Evolutionary conservation across 371 early-diverging fungal genomes (phyloP).

Genomic region (Apophysomyces elegans): DNA sequence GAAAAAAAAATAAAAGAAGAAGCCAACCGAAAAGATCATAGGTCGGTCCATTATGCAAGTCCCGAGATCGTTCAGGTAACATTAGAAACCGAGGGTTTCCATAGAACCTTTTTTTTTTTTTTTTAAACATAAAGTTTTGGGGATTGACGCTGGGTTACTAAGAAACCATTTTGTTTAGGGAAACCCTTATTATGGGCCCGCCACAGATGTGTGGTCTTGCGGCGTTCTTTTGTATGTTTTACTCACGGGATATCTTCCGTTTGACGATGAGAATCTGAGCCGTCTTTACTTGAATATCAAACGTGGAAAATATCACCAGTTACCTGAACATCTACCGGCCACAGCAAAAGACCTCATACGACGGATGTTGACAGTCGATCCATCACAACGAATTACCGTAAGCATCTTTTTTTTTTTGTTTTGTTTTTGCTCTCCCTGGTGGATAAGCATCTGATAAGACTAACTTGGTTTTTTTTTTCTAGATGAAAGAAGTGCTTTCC

Average conservation of each 20-base stretch:
- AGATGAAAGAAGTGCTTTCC: constrained; percentile 37
- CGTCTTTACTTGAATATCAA: constrained; percentile 68
- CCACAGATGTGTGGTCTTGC: constrained; percentile 76
- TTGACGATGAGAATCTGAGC: constrained; percentile 77
- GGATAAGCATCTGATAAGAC: neutral
- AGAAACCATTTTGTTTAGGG: constrained; percentile 64
- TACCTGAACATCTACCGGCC: constrained; percentile 66
- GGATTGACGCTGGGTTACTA: constrained; percentile 67
- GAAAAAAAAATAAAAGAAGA: constrained; percentile 48
- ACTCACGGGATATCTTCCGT: constrained; percentile 76
- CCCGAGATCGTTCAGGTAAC: constrained; percentile 87
- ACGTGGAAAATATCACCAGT: constrained; percentile 32
- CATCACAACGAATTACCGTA: constrained; percentile 46
- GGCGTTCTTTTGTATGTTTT: constrained; percentile 78
- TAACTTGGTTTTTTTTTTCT: constrained; percentile 2
- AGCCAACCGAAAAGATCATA: constrained; percentile 67
- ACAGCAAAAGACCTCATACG: constrained; percentile 60
- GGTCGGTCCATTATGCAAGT: constrained; percentile 89
- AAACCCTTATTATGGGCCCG: constrained; percentile 71
- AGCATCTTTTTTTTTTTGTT: constrained; percentile 4
- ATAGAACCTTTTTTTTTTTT: constrained; percentile 28
- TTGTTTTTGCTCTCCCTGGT: too few species aligned
- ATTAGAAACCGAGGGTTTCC: constrained; percentile 82
- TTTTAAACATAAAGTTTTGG: too few species aligned
- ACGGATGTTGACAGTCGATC: constrained; percentile 37